Evolutionary conservation across 176 grass and related monocot genomes (phyloP).

Genomic region (Microstegium vimineum): DNA sequence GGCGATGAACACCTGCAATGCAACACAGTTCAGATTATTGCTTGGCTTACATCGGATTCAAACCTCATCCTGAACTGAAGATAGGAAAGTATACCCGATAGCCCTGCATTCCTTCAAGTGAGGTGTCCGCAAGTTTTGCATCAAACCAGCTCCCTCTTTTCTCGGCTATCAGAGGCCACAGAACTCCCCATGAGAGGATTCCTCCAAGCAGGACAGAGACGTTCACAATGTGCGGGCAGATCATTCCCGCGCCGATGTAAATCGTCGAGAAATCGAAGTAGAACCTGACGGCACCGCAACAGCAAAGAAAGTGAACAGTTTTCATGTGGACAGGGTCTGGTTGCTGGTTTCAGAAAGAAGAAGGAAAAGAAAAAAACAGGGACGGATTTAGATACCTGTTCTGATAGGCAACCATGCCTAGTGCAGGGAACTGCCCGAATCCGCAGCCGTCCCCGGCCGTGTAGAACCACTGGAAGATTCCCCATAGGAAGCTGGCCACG

Average conservation of each 20-base stretch:
- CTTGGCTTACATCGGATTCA: background rate
- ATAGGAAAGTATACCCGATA: conserved; percentile 54
- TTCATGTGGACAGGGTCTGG: background rate
- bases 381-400: conserved; percentile 26
- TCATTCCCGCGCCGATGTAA: conserved; percentile 48
- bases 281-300: background rate
- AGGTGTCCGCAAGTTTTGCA: conserved; percentile 14
- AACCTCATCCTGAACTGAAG: background rate
- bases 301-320: background rate
- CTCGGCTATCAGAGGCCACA: conserved; percentile 39
- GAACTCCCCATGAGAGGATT: conserved; percentile 42
- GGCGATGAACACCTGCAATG: conserved; percentile 2
- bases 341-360: background rate
- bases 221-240: conserved; percentile 43
- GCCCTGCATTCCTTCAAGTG: conserved; percentile 55
- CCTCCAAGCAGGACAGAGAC: conserved; percentile 38
- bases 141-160: conserved; percentile 30
- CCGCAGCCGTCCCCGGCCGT: conserved; percentile 63
- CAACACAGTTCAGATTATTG: background rate
- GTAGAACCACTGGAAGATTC: conserved; percentile 91
- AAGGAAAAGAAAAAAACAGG: background rate
- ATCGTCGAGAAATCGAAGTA: conserved; percentile 43
- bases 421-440: conserved; percentile 53
- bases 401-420: conserved; percentile 44
- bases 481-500: conserved; percentile 61